These are phyloP conservation scores for Setaria viridis DNA, from an alignment of 202 grass and related monocot genomes.

Conservation along the genomic window DNA sequence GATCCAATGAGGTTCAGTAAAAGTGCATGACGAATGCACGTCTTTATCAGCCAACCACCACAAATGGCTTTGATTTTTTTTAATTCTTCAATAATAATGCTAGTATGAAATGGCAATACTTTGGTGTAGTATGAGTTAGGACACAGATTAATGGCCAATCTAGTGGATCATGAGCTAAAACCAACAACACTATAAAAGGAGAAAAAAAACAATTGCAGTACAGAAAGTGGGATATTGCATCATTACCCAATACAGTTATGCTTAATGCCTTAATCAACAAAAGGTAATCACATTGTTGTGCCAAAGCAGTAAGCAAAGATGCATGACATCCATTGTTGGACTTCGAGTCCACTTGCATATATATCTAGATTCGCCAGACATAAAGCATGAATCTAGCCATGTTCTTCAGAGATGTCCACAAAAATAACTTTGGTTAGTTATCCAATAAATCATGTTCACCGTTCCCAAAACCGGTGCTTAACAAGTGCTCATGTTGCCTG, in stretches of 20 bases:
- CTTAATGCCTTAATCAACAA: background rate
- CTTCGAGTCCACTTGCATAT: conserved; percentile 39
- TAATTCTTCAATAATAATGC: background rate
- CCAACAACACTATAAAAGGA: background rate
- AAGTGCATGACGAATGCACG: background rate
- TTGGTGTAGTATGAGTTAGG: background rate
- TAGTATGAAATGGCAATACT: background rate
- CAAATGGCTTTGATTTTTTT: background rate
- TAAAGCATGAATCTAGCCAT: conserved; percentile 33
- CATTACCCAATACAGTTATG: conserved; percentile 15
- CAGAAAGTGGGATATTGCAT: conserved; percentile 33
- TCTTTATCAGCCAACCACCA: conserved; percentile 23
- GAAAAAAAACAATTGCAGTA: background rate
- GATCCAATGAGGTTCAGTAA: background rate
- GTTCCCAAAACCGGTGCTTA: conserved; percentile 37
- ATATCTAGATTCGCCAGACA: conserved; percentile 26
- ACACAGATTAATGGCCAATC: background rate
- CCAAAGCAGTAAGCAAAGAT: conserved; percentile 17
- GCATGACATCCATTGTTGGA: background rate
- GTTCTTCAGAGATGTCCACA: conserved; percentile 30
- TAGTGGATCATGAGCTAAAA: conserved; percentile 37
- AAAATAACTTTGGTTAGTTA: background rate
- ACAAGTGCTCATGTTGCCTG: background rate
- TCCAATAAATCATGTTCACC: conserved; percentile 44
- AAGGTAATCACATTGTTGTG: background rate